Base-by-base conservation (phyloP, 768 basidiomycete genomes). In the Sporobolomyces phaffii region DNA sequence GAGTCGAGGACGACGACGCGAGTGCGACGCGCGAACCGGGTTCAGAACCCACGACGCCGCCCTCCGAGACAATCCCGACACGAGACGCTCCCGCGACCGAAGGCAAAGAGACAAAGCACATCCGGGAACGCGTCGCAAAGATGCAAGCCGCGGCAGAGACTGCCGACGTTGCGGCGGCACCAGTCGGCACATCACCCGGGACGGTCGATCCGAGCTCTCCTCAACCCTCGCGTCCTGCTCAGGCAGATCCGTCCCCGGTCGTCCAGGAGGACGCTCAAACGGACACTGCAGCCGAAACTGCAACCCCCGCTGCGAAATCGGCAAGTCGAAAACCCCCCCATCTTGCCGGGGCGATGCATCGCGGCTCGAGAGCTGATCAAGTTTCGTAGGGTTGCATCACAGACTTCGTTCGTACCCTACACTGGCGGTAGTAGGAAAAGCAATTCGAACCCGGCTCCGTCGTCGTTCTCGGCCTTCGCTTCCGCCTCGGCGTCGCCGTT, bases 61-160 rank as follows among this genome's bases (percentile, higher is more conserved):
- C 54, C 28, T 24, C 41, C 4, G 10, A 40, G 28, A 10, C 54
- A 10, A 17, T 13, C 28, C 5, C 24, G 24, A 26, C 38, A 2
- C 13, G 5, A 20, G 17, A 14, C 14, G n/a, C 41, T 33, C 56
- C 43, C 26, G 5, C 43, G 24, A 56, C 54, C 17, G 70, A 72
- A 43, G 63, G 70, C 36, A 72, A 68, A 44, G 70, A 72, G 17
- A 72, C 70, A n/a, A 57, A 48, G 45, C 45, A 57, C 38, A 61
- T 72, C 15, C 58, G 70, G 14, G 65, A 72, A 52, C 59, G 70
- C 8, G 70, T 72, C n/a, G 62, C 63, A 38, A 65, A 65, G 41
- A 58, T 61, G 48, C 15, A 63, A 41, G 62, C 53, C 29, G 62
- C 64, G n/a, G 60, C 69, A 22, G 54, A 51, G 43, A 18, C 31